Evolutionary conservation across 352 stramenopile species (phyloP), one percentile per base, ranked within the genome.

Genomic region (Phytopythium aichiense): DNA sequence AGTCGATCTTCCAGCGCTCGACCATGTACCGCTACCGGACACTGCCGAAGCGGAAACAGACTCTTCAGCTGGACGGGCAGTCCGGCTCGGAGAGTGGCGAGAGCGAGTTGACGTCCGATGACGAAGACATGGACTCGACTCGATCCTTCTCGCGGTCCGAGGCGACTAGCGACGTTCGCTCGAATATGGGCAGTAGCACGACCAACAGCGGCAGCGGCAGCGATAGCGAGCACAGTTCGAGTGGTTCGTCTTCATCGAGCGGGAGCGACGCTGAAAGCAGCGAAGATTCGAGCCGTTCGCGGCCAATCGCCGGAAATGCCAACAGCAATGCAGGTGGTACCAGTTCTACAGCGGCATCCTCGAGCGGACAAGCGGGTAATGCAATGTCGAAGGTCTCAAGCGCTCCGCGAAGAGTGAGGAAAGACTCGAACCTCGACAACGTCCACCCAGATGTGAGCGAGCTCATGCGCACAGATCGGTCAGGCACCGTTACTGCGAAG

Each of bases 401-500:
- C 23, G 42, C 43, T 16, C 23, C 33, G 45, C 35, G 28, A 15
- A 51, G 23, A 20, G 57, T 18, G 23, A 43, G 22, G 58, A 66
- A 54, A 61, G 33, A 71, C 53, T 37, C 38, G 58, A 51, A 67
- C 66, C 35, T 52, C 42, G n/a, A 70, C 51, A 37, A 60, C 54
- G 7, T 54, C 54, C 58, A 79, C 42, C 69, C 72, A 33, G 73
- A 90, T 55, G 69, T 94, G 20, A 72, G 87, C 46, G 79, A 92
- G 52, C 68, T 94, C 5, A 94, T 94, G 85, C 81, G 85, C 23
- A 91, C 81, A 0, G 85, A 94, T 56, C 63, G 74, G 58, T 66
- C 74, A 55, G 72, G 76, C 20, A 55, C 69, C 18, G 68, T 92
- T 5, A 65, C 80, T 38, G 66, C 71, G 15, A 62, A 79, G 38